Conservation (phyloP, 2,329 filamentous ascomycete species). For the Fusarium concolor region DNA sequence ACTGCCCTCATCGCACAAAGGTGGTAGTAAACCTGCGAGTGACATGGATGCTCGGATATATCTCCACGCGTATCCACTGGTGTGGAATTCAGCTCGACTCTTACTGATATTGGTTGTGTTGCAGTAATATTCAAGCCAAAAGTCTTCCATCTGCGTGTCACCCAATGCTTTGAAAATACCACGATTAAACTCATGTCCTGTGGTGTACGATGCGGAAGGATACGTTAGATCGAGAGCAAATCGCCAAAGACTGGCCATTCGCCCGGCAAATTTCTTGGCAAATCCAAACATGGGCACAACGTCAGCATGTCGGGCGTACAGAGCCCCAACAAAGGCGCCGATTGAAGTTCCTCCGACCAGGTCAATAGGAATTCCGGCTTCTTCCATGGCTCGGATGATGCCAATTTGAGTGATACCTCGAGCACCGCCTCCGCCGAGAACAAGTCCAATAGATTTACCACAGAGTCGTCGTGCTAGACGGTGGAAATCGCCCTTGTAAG, state of each 20-base stretch:
- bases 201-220: conserved; percentile 96
- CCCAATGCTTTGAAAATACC: conserved; percentile 99
- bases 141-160: conserved; percentile 97
- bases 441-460: conserved; percentile 93
- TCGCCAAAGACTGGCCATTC: conserved; percentile 99
- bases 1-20: conserved; percentile 94
- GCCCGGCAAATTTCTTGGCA: conserved; percentile 95
- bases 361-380: conserved; percentile 95
- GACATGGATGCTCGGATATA: conserved; percentile 98
- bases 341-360: conserved; percentile 97
- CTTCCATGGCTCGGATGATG: conserved; percentile 93
- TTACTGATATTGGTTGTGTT: conserved; percentile 99
- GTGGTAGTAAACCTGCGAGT: conserved; percentile 89
- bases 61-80: conserved; percentile 95
- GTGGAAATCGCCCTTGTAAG: conserved; percentile 97
- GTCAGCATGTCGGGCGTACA: conserved; percentile 96
- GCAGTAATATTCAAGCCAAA: conserved; percentile 99
- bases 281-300: conserved; percentile 96
- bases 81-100: conserved; percentile 91
- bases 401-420: conserved; percentile 93
- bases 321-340: conserved; percentile 91
- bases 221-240: conserved; percentile 97
- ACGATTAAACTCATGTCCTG: conserved; percentile 97
- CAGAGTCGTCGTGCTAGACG: conserved; percentile 89
- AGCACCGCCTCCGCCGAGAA: conserved; percentile 93